Percentiles rank a stretch among this genome's conserved stretches.
phyloP scores from a whole-genome alignment of 495 filamentous ascomycete genomes.

The Aspergillus egyptiacus region DNA sequence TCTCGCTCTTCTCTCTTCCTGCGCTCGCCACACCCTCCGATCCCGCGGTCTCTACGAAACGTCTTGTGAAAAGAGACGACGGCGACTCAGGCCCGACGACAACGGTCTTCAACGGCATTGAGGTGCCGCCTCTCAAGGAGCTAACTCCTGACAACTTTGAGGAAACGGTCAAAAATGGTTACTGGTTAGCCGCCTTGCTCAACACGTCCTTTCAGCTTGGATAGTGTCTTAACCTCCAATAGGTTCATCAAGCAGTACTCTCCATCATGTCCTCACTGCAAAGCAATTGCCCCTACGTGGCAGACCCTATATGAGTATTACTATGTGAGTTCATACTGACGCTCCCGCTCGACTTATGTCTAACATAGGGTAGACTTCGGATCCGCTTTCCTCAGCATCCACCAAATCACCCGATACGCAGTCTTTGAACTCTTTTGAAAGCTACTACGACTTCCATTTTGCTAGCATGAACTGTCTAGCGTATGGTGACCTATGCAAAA shows the following conservation, averaged over 20 bases:
- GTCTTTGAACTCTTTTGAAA: constrained; percentile 57
- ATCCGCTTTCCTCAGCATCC: constrained; percentile 49
- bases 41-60: constrained; percentile 13
- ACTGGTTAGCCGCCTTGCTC: constrained; percentile 44
- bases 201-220: not conserved
- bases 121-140: constrained; percentile 68
- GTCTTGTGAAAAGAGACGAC: constrained; percentile 26
- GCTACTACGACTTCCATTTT: constrained; percentile 88
- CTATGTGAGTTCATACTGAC: constrained; percentile 46
- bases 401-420: constrained; percentile 39
- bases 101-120: constrained; percentile 74
- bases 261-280: constrained; percentile 74
- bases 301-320: constrained; percentile 96
- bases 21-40: constrained; percentile 31
- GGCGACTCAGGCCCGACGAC: constrained; percentile 12
- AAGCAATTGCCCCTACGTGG: constrained; percentile 72
- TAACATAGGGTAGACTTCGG: constrained; percentile 57
- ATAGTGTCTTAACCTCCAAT: constrained; percentile 18
- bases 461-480: constrained; percentile 78
- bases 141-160: constrained; percentile 52
- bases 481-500: constrained; percentile 65
- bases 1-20: constrained; percentile 37
- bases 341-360: not conserved
- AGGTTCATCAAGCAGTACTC: constrained; percentile 77
- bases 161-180: constrained; percentile 54